These are phyloP conservation scores for Glycyrrhiza uralensis DNA, from an alignment of 306 rosid genomes.

Conservation along the genomic window DNA sequence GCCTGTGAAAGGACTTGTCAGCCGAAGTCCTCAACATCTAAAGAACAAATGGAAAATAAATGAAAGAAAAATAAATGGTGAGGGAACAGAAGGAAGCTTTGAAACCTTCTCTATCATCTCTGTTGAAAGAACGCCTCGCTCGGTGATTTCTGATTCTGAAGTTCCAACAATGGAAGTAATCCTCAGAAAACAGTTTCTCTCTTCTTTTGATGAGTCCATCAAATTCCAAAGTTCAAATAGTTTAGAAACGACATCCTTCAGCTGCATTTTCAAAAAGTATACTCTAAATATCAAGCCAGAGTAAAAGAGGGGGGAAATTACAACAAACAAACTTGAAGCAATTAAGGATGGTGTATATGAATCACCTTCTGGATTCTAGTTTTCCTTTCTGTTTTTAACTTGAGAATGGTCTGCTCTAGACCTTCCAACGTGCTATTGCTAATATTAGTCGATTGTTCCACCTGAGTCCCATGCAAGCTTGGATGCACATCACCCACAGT, in stretches of 20 bases:
- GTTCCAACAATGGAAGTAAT: conserved; percentile 52
- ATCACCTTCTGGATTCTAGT: conserved; percentile 71
- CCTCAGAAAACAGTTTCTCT: conserved; percentile 57
- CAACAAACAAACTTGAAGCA: background rate
- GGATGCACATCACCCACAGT: conserved; percentile 88
- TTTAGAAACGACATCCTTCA: conserved; percentile 63
- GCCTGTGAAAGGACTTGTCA: conserved; percentile 48
- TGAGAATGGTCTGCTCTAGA: conserved; percentile 67
- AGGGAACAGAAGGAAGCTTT: conserved; percentile 8
- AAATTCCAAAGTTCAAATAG: conserved; percentile 91
- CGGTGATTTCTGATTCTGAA: conserved; percentile 63
- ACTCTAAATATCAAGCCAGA: background rate
- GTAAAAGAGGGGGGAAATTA: background rate
- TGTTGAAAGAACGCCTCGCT: conserved; percentile 67
- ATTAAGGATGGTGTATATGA: background rate
- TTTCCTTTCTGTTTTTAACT: conserved; percentile 72
- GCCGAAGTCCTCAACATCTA: conserved; percentile 4
- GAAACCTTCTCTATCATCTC: conserved; percentile 76
- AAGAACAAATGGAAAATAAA: background rate
- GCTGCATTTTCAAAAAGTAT: conserved; percentile 53
- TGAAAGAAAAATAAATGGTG: background rate
- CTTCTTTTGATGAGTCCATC: conserved; percentile 94
- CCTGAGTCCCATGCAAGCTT: conserved; percentile 64
- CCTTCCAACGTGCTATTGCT: conserved; percentile 88
- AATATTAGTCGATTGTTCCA: conserved; percentile 84